Percentiles rank a stretch among this genome's conserved stretches.
phyloP scores from a whole-genome alignment of 2,329 filamentous ascomycete genomes.

The Alternaria novae-zelandiae region DNA sequence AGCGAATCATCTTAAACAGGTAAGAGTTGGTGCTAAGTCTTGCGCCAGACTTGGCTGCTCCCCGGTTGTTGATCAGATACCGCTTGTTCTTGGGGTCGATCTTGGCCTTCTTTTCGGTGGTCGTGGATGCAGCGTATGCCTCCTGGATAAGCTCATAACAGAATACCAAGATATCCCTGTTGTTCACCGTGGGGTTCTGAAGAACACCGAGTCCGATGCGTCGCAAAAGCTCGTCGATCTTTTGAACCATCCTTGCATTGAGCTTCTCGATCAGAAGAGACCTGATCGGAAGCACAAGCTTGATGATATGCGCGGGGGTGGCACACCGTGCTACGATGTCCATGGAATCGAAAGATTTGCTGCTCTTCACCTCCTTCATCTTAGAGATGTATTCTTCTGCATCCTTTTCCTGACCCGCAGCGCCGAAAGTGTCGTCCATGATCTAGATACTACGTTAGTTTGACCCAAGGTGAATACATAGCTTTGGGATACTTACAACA shows the following conservation, averaged over 20 bases:
- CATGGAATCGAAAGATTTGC: slow-evolving; percentile 98
- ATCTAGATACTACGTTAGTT: slow-evolving; percentile 48
- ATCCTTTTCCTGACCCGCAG: slow-evolving; percentile 92
- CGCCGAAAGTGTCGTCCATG: slow-evolving; percentile 97
- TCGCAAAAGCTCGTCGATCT: slow-evolving; percentile 86
- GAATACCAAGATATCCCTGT: slow-evolving; percentile 85
- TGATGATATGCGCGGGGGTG: slow-evolving; percentile 74
- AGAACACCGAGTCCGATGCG: slow-evolving; percentile 83
- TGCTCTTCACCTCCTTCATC: slow-evolving; percentile 98
- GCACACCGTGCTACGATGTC: slow-evolving; percentile 86
- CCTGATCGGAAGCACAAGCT: slow-evolving; percentile 79
- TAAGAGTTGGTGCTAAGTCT: slow-evolving; percentile 77
- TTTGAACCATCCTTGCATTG: slow-evolving; percentile 80
- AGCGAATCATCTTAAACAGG: slow-evolving; percentile 85
- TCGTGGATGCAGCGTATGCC: slow-evolving; percentile 71
- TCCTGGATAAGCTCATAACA: slow-evolving; percentile 94
- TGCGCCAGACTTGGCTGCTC: slow-evolving; percentile 74
- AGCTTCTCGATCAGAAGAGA: slow-evolving; percentile 82
- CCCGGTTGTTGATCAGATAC: slow-evolving; percentile 79
- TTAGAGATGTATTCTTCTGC: slow-evolving; percentile 93
- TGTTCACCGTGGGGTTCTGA: slow-evolving; percentile 79
- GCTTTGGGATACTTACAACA: slow-evolving; percentile 55
- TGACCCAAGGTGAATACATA: background rate
- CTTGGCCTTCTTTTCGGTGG: slow-evolving; percentile 42
- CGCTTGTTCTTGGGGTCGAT: slow-evolving; percentile 61